Percentiles rank a stretch among this genome's conserved stretches.
phyloP scores from a whole-genome alignment of 2,329 filamentous ascomycete species.

The Hymenotorrendiella dingleyae region DNA sequence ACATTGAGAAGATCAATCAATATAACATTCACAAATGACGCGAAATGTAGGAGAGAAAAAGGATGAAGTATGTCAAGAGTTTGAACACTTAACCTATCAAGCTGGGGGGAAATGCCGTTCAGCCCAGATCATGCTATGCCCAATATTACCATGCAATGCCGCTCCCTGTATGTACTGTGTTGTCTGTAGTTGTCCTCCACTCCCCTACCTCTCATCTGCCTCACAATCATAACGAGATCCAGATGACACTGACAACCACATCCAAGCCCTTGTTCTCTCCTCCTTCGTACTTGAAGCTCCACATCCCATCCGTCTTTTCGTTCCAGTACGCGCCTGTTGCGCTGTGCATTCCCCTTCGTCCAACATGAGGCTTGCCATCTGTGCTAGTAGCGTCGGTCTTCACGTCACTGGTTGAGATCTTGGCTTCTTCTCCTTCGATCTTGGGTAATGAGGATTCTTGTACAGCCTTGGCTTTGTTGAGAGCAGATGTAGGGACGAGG shows the following conservation, averaged over 20 bases:
- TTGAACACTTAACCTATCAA: slow-evolving; percentile 10
- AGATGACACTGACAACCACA: slow-evolving; percentile 68
- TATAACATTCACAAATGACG: slow-evolving; percentile 11
- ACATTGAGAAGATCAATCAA: no score
- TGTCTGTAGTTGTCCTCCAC: slow-evolving; percentile 1
- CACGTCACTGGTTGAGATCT: slow-evolving; percentile 49
- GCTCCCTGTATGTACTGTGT: slow-evolving; percentile 1
- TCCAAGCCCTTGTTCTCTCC: slow-evolving; percentile 62
- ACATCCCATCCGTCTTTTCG: slow-evolving; percentile 85
- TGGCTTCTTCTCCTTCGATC: slow-evolving; percentile 37
- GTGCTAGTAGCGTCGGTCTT: slow-evolving; percentile 43
- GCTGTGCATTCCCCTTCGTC: slow-evolving; percentile 84
- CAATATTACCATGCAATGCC: slow-evolving; percentile 11
- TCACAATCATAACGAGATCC: slow-evolving; percentile 45
- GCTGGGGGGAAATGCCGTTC: slow-evolving; percentile 13
- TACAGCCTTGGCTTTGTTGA: slow-evolving; percentile 53
- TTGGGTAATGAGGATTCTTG: slow-evolving; percentile 31
- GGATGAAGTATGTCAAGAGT: slow-evolving; percentile 10
- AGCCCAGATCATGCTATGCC: slow-evolving; percentile 2
- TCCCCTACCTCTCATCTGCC: not conserved
- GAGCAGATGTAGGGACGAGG: slow-evolving; percentile 60
- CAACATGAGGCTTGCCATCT: slow-evolving; percentile 65
- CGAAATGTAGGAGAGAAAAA: slow-evolving; percentile 1
- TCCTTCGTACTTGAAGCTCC: slow-evolving; percentile 79
- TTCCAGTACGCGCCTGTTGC: slow-evolving; percentile 85